Conservation (phyloP, 371 early-diverging fungal species). For the Mucor sp. region DNA sequence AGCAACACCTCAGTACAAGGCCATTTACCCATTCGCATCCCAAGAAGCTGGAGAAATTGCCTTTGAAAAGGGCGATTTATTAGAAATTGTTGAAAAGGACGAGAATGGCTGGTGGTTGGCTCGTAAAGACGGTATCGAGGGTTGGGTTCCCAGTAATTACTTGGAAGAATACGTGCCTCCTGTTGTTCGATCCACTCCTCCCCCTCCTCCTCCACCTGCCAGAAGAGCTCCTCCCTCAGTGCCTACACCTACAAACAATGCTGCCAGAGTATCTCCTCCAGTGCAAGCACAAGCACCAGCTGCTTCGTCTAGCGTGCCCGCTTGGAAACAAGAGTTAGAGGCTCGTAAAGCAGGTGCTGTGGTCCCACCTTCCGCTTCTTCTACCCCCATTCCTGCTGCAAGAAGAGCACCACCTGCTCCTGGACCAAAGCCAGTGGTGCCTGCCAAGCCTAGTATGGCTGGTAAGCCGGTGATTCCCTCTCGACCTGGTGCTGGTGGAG, state of each 20-base stretch:
- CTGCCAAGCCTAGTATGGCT: constrained; percentile 44
- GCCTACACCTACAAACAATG: background rate
- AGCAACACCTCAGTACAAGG: constrained; percentile 66
- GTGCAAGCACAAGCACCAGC: background rate
- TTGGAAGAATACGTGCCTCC: constrained; percentile 61
- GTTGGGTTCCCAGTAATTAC: constrained; percentile 89
- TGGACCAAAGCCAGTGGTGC: constrained; percentile 51
- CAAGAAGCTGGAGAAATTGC: constrained; percentile 69
- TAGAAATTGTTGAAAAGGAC: constrained; percentile 80
- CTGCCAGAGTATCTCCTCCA: background rate
- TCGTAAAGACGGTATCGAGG: constrained; percentile 69
- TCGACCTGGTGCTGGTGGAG: constrained; percentile 37
- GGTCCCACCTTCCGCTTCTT: constrained; percentile 15
- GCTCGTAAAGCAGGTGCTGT: constrained; percentile 40
- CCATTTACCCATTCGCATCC: constrained; percentile 73
- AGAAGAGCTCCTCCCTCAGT: constrained; percentile 32
- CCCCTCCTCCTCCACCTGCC: constrained; percentile 58
- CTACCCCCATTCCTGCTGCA: constrained; percentile 48
- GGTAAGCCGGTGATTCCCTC: constrained; percentile 55
- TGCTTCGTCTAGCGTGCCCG: constrained; percentile 38
- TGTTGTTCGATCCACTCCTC: constrained; percentile 25
- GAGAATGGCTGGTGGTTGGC: constrained; percentile 90
- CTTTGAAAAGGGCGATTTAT: constrained; percentile 67
- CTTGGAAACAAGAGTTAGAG: constrained; percentile 58
- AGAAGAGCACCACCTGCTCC: constrained; percentile 52